Conservation (phyloP, 306 rosid species). For the Acacia acuminata region DNA sequence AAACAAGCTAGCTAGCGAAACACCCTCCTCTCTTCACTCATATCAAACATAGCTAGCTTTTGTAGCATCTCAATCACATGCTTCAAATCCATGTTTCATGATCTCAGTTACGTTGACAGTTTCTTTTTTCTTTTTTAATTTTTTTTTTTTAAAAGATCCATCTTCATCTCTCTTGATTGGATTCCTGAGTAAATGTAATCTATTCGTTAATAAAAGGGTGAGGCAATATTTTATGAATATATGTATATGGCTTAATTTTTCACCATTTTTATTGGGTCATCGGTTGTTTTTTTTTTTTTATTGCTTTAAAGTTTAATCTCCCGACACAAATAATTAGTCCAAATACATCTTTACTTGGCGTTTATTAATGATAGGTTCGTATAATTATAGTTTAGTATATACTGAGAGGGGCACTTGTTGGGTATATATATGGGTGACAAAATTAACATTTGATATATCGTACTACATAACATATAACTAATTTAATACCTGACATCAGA, state of each 20-base stretch:
- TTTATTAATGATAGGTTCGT: neutral
- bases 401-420: too few species aligned
- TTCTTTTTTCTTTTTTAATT: neutral
- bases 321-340: neutral
- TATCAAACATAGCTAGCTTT: neutral
- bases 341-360: neutral
- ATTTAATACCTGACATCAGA: too few species aligned
- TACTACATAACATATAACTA: too few species aligned
- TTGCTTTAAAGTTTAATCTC: neutral
- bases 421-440: too few species aligned
- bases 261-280: neutral
- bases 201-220: neutral
- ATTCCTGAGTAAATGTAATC: neutral
- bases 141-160: neutral
- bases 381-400: too few species aligned
- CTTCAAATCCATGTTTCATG: neutral
- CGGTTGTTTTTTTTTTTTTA: neutral
- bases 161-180: neutral
- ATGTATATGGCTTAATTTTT: neutral
- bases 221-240: neutral
- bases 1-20: neutral
- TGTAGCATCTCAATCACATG: conserved; percentile 10
- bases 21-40: neutral
- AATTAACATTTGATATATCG: too few species aligned
- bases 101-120: neutral